phyloP scores from a whole-genome alignment of 306 rosid species.

The Heteromeles arbutifolia region DNA sequence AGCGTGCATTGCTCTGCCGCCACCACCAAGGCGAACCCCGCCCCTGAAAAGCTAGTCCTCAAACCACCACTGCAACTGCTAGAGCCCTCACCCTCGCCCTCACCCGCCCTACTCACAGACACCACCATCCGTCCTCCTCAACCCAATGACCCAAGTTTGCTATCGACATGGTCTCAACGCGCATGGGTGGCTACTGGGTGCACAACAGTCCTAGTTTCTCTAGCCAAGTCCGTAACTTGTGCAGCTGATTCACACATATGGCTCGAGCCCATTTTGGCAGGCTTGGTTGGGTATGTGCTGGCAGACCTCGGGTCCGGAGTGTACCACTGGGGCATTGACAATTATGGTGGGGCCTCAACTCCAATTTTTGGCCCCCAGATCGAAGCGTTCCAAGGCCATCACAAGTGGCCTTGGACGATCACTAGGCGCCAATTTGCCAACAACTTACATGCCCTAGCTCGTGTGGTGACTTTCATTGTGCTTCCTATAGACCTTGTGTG shows the following conservation, averaged over 20 bases:
- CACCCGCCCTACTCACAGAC: neutral
- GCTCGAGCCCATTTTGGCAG: slow-evolving; percentile 42
- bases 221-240: slow-evolving; percentile 42
- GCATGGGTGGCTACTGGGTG: slow-evolving; percentile 74
- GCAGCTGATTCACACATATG: slow-evolving; percentile 30
- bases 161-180: slow-evolving; percentile 76
- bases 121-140: slow-evolving; percentile 27
- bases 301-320: slow-evolving; percentile 87
- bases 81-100: neutral
- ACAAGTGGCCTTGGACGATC: slow-evolving; percentile 86
- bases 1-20: slow-evolving; percentile 24
- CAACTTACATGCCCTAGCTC: slow-evolving; percentile 65
- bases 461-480: slow-evolving; percentile 48
- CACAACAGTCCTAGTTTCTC: slow-evolving; percentile 33
- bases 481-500: slow-evolving; percentile 55
- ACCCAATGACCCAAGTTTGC: slow-evolving; percentile 41
- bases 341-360: slow-evolving; percentile 57
- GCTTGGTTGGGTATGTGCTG: slow-evolving; percentile 52
- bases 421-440: slow-evolving; percentile 79
- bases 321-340: slow-evolving; percentile 91
- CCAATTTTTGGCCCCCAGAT: slow-evolving; percentile 74
- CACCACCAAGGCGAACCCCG: slow-evolving; percentile 21
- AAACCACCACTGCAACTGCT: slow-evolving; percentile 8
- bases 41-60: slow-evolving; percentile 17
- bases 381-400: slow-evolving; percentile 90